phyloP scores from a whole-genome alignment of 2,329 filamentous ascomycete species.

The Leptosphaerulina australis region DNA sequence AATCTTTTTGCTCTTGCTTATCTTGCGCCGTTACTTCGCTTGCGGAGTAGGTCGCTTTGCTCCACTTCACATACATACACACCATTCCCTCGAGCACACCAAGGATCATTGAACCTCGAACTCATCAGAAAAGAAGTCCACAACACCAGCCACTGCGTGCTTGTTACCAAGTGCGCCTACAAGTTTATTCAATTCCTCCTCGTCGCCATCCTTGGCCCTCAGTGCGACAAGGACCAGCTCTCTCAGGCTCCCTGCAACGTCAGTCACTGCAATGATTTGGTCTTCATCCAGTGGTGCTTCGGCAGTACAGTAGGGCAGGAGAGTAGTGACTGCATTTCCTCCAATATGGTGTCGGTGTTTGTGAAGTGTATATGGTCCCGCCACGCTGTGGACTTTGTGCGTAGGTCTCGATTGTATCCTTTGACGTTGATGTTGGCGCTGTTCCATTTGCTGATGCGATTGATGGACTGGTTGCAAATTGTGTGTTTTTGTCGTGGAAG shows the following conservation, averaged over 20 bases:
- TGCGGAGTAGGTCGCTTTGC: not conserved
- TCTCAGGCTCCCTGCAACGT: constrained; percentile 39
- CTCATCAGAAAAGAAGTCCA: constrained; percentile 45
- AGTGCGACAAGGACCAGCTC: constrained; percentile 42
- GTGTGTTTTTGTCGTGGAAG: not conserved
- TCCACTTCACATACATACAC: not conserved
- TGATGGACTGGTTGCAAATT: not conserved
- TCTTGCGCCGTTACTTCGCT: not conserved
- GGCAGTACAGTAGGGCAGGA: constrained; percentile 42
- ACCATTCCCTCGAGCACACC: not conserved
- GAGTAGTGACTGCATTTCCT: constrained; percentile 23
- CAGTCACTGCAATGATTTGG: constrained; percentile 41
- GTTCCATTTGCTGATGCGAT: not conserved
- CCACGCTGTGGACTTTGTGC: not conserved
- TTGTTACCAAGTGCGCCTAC: constrained; percentile 31
- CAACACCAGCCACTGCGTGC: constrained; percentile 25
- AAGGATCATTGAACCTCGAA: constrained; percentile 30
- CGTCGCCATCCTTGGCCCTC: constrained; percentile 25
- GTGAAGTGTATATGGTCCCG: not conserved
- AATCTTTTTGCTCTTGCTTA: not conserved
- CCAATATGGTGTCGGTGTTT: not conserved
- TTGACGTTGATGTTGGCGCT: not conserved
- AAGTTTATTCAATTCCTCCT: constrained; percentile 19
- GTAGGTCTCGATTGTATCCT: not conserved
- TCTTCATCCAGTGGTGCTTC: constrained; percentile 26